Conservation (phyloP, 495 filamentous ascomycete species). For the Podospora appendiculata region DNA sequence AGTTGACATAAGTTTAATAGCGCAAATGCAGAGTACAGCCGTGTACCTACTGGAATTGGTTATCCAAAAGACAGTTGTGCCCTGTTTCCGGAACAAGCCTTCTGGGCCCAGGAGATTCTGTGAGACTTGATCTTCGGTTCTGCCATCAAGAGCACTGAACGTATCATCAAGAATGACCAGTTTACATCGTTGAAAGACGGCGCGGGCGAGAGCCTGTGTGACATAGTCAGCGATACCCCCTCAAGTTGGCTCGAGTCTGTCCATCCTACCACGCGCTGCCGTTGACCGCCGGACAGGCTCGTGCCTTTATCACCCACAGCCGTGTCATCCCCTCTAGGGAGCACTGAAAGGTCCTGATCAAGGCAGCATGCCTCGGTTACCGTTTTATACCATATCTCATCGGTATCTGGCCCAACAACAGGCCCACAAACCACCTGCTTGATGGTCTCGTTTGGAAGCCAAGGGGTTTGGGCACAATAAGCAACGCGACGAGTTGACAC, state of each 20-base stretch:
- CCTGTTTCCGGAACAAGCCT: conserved; percentile 27
- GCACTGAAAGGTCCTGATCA: conserved; percentile 41
- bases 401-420: conserved; percentile 26
- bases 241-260: not conserved
- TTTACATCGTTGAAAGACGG: conserved; percentile 22
- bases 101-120: conserved; percentile 28
- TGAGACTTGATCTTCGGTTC: conserved; percentile 31
- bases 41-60: conserved; percentile 22
- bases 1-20: not conserved
- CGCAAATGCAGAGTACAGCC: not conserved
- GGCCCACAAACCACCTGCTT: conserved; percentile 33
- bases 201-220: conserved; percentile 26
- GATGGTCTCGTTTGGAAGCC: conserved; percentile 53
- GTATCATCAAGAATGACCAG: conserved; percentile 31
- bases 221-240: not conserved
- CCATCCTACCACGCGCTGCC: conserved; percentile 39
- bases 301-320: conserved; percentile 53
- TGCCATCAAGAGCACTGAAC: conserved; percentile 29
- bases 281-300: conserved; percentile 55
- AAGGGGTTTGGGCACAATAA: conserved; percentile 36
- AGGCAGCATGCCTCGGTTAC: conserved; percentile 52
- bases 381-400: conserved; percentile 44
- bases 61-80: conserved; percentile 34
- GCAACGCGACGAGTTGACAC: conserved; percentile 14
- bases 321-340: conserved; percentile 49